Evolutionary conservation across 345 rosid species (phyloP), one percentile per base, ranked within the genome.

Genomic region (Rubroshorea leprosula): DNA sequence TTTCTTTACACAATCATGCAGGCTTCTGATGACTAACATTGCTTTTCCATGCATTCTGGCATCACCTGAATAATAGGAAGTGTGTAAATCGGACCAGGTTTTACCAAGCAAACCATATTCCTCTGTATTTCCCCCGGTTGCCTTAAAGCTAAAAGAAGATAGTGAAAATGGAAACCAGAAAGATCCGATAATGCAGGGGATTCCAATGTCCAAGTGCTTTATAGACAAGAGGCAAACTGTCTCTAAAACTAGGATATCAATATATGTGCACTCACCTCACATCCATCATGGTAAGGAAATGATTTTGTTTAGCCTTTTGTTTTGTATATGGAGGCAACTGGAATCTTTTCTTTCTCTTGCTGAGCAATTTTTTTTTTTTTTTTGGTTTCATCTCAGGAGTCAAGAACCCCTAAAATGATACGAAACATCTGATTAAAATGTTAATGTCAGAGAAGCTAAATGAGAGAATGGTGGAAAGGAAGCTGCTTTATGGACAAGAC

Each of bases 381-480:
- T n/a, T n/a, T n/a, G n/a, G n/a, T 35, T 35, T 10, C n/a, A 43
- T 56, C 26, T 47, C 73, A 58, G 68, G 39, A 21, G 13, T 23
- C 19, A 19, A 25, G 29, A 57, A 5, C 48, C 43, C 35, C 21
- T 15, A 1, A 53, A 45, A 22, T 25, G 51, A 48, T 38, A 2
- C 24, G 4, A 56, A 46, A 19, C 18, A 19, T 11, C 17, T 38
- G 8, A 46, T 58, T 20, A 63, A 53, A 53, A 12, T 63, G 60
- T 31, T 69, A 21, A 18, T 69, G 19, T 35, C 51, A n/a, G 59
- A 69, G 61, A 46, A 46, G 23, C 44, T 24, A 5, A 20, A 35
- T 9, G 64, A 53, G 20, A 58, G 64, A 39, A 46, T 45, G 45
- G 61, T 63, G 48, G 61, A 63, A 48, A 53, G 64, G 31, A 52